Percentiles rank a stretch among this genome's conserved stretches.
These are phyloP conservation scores for Cladosporium sp. DNA, from an alignment of 2,329 filamentous ascomycete genomes.

Conservation along the genomic window DNA sequence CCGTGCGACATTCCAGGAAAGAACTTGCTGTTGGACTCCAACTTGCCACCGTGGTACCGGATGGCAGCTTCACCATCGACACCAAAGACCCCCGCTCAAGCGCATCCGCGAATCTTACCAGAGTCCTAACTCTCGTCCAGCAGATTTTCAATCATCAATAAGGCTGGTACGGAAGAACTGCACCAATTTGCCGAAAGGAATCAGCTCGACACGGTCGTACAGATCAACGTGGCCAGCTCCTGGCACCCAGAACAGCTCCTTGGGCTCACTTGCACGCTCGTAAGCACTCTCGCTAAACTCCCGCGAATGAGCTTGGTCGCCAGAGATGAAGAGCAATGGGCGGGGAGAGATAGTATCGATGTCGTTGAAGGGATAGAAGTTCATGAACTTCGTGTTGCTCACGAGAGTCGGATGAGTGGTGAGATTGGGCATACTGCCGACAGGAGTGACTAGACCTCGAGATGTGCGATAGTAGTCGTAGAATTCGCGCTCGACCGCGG, in stretches of 20 bases:
- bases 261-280: conserved; percentile 11
- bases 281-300: conserved; percentile 15
- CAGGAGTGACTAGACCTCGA: conserved; percentile 7
- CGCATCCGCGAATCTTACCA: too few relatives aligned
- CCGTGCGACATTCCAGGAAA: too few relatives aligned
- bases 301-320: conserved; percentile 9
- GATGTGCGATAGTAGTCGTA: conserved; percentile 15
- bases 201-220: conserved; percentile 13
- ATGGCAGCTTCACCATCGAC: too few relatives aligned
- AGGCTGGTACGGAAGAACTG: conserved; percentile 5
- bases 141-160: background rate
- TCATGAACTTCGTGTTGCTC: conserved; percentile 10
- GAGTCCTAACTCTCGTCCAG: too few relatives aligned
- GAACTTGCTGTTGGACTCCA: too few relatives aligned
- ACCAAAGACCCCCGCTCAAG: too few relatives aligned
- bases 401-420: conserved; percentile 6
- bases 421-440: conserved; percentile 6
- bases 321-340: conserved; percentile 12
- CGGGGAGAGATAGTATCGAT: conserved; percentile 14
- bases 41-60: too few relatives aligned
- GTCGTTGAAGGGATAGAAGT: conserved; percentile 15
- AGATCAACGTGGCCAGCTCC: conserved; percentile 12
- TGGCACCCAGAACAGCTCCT: conserved; percentile 9
- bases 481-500: conserved; percentile 8
- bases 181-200: conserved; percentile 7